A percentile compares a stretch with the other conserved stretches of the same genome.
phyloP scores from a whole-genome alignment of 352 stramenopile species.

The Blastocystis sp. region DNA sequence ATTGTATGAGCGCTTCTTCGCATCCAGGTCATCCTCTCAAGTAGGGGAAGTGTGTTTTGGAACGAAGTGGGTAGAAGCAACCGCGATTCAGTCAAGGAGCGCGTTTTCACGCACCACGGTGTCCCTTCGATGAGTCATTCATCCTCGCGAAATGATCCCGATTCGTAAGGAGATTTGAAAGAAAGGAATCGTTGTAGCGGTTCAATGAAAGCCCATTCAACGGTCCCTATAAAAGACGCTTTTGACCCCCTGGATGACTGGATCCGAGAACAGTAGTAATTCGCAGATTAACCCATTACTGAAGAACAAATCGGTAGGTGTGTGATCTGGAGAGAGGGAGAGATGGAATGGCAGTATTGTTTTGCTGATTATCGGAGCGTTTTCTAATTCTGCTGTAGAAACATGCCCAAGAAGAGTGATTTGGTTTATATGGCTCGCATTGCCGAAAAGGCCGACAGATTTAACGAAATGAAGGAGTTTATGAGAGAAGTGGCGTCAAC shows the following conservation, averaged over 20 bases:
- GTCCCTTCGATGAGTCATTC: no score
- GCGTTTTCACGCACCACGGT: no score
- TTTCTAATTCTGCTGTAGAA: conserved; percentile 50
- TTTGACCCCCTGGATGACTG: background rate
- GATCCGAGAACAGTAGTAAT: background rate
- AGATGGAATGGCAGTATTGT: background rate
- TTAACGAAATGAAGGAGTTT: conserved; percentile 87
- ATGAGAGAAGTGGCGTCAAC: conserved; percentile 90
- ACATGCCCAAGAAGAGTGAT: conserved; percentile 63
- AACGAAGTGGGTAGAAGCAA: no score
- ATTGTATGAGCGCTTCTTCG: background rate
- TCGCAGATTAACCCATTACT: background rate
- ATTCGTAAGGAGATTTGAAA: no score
- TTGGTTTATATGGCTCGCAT: conserved; percentile 72
- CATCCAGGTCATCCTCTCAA: no score
- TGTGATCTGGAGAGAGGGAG: background rate
- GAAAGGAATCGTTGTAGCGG: no score
- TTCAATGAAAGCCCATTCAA: no score
- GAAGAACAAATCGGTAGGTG: background rate
- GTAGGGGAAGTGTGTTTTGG: no score
- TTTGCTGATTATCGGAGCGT: background rate
- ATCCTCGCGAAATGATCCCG: no score
- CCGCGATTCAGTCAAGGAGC: no score
- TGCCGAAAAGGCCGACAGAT: conserved; percentile 86
- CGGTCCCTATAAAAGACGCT: no score